A percentile compares a stretch with the other conserved stretches of the same genome.
phyloP scores from a whole-genome alignment of 768 basidiomycete genomes.

The Calocera cornea region DNA sequence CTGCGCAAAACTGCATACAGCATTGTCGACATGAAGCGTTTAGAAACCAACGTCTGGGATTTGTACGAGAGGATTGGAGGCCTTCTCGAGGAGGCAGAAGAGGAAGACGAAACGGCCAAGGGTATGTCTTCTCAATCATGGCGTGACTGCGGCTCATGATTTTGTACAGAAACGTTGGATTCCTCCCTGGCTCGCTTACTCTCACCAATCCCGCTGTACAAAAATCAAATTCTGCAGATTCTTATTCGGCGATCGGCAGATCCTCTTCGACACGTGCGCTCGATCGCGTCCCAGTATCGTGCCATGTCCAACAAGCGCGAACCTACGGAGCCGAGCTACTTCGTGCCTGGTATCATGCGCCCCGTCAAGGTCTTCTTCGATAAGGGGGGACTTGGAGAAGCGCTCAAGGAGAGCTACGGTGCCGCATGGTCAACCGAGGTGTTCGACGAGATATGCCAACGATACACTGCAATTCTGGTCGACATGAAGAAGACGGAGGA shows the following conservation, averaged over 20 bases:
- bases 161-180: constrained; percentile 28
- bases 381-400: constrained; percentile 43
- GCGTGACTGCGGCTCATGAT: constrained; percentile 31
- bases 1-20: constrained; percentile 53
- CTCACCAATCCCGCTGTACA: constrained; percentile 42
- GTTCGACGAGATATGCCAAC: constrained; percentile 25
- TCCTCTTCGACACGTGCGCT: constrained; percentile 66
- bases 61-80: constrained; percentile 29
- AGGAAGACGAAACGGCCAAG: constrained; percentile 33
- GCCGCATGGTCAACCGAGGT: constrained; percentile 19
- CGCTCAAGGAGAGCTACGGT: constrained; percentile 40
- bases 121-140: constrained; percentile 28
- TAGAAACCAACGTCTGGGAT: constrained; percentile 38
- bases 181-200: constrained; percentile 38
- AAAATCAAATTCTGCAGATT: constrained; percentile 52
- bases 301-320: constrained; percentile 61
- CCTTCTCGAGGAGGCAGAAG: constrained; percentile 12
- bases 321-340: constrained; percentile 74
- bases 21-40: constrained; percentile 49
- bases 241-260: constrained; percentile 74
- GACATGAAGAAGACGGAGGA: constrained; percentile 89
- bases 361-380: constrained; percentile 66
- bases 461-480: constrained; percentile 67
- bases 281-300: constrained; percentile 81
- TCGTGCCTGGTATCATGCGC: constrained; percentile 64